Base-by-base conservation (phyloP, 2,329 filamentous ascomycete genomes). In the Lasiodiplodia hormozganensis region DNA sequence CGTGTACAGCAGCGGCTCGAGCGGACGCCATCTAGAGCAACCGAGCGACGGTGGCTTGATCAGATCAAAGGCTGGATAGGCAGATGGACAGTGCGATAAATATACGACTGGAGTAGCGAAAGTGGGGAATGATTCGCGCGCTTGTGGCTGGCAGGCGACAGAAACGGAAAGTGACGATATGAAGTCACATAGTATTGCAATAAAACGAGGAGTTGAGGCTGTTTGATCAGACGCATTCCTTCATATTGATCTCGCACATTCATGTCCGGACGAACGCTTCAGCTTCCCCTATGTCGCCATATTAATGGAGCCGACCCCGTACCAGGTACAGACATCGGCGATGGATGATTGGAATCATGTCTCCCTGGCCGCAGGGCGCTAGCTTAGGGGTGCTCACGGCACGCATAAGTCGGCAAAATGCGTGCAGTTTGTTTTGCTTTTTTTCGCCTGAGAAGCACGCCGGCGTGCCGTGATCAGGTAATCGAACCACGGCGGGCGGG, bases 161-260 rank as follows among this genome's bases (percentile, higher is more conserved):
- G 51, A 68, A 47, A 21, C 54, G 66, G 66, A 68, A 68, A 58
- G 66, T 56, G 56, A 68, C 66, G 66, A 68, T 68, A 34, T 34
- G 31, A 34, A 34, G 31, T 34, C 31, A 34, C 31, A 34, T 34
- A 34, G 6, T 34, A 34, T 34, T 34, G 31, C 31, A 34, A 34
- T 34, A 34, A 34, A 34, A 34, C 31, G 31, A 34, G 31, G 31
- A 34, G 31, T 34, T 34, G 31, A 31, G 7, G 6, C 31, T 31
- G 31, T 34, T 34, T 34, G 31, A 34, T 34, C 31, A 10, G 28
- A 28, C 28, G 28, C 28, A 28, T 28, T 28, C 28, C 28, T 34
- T 34, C 31, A 34, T 34, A 34, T 34, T 34, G 31, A 34, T 34
- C 6, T 34, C 31, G 31, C 8, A 10, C 31, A 34, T 10, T 34